phyloP scores from a whole-genome alignment of 768 basidiomycete species.

The Pisolithus marmoratus region DNA sequence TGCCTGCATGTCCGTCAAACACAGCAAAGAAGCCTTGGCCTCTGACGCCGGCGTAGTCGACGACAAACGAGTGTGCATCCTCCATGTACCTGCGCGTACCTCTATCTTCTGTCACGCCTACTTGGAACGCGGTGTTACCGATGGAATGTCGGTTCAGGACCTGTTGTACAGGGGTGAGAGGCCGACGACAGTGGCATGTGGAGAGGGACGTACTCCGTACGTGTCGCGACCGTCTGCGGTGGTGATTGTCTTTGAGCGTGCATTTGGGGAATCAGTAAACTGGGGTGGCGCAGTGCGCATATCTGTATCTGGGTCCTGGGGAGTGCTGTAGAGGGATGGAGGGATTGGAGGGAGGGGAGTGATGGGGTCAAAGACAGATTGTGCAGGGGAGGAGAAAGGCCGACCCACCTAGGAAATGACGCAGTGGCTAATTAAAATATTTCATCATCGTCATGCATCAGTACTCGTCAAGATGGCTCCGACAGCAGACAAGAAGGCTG shows the following conservation, averaged over 20 bases:
- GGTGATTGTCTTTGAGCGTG: conserved; percentile 76
- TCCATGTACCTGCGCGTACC: conserved; percentile 93
- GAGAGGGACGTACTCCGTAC: conserved; percentile 51
- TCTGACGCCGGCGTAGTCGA: conserved; percentile 84
- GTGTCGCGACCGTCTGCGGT: conserved; percentile 72
- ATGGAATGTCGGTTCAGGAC: conserved; percentile 58
- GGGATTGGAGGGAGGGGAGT: neutral
- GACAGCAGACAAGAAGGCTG: conserved; percentile 1
- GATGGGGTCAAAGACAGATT: neutral
- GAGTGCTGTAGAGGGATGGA: neutral
- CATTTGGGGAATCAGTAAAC: conserved; percentile 64
- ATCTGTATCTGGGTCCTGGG: conserved; percentile 4
- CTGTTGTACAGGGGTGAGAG: conserved; percentile 6
- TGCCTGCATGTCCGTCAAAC: conserved; percentile 98
- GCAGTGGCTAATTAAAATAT: conserved; percentile 4
- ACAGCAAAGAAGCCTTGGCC: conserved; percentile 99
- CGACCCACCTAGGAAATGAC: conserved; percentile 3
- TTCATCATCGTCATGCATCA: too few species aligned
- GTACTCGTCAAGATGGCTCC: too few species aligned
- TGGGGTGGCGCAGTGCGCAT: conserved; percentile 19
- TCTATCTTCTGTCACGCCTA: conserved; percentile 74
- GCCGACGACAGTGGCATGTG: neutral
- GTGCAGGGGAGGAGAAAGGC: neutral
- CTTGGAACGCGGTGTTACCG: conserved; percentile 57
- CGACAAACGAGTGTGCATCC: conserved; percentile 93